These are phyloP conservation scores for Musa beccarii DNA, from an alignment of 176 grass and related monocot genomes.

Conservation along the genomic window DNA sequence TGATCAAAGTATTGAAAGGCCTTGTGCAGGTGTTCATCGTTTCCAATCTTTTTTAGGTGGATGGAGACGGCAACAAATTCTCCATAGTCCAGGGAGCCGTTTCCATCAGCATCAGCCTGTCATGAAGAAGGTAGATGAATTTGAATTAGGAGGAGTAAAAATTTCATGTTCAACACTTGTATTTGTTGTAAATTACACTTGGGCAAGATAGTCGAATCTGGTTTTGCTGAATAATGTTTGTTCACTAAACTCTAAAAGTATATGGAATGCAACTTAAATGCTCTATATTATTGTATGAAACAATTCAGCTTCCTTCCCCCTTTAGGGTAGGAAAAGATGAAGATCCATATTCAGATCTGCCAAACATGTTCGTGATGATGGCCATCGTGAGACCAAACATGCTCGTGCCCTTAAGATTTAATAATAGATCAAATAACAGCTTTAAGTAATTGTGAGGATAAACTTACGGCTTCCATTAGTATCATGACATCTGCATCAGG, in stretches of 20 bases:
- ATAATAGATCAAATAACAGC: not conserved
- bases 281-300: too few relatives aligned
- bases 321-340: too few relatives aligned
- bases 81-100: conserved; percentile 6
- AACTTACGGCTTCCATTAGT: conserved; percentile 19
- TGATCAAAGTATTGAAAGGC: conserved; percentile 14
- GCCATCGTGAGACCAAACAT: not conserved
- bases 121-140: not conserved
- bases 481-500: conserved; percentile 6
- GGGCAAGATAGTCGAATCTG: not conserved
- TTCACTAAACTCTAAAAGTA: too few relatives aligned
- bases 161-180: not conserved
- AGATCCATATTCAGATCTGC: not conserved
- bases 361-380: not conserved
- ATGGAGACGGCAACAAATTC: conserved; percentile 18
- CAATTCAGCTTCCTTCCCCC: too few relatives aligned
- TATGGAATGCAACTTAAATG: too few relatives aligned
- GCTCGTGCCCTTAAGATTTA: not conserved
- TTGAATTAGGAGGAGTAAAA: not conserved
- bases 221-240: too few relatives aligned
- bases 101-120: conserved; percentile 17
- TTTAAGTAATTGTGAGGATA: too few relatives aligned
- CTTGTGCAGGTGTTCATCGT: conserved; percentile 11
- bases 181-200: not conserved
- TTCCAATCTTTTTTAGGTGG: conserved; percentile 15